Conservation (phyloP, 306 rosid genomes). For the Prunus campanulata region DNA sequence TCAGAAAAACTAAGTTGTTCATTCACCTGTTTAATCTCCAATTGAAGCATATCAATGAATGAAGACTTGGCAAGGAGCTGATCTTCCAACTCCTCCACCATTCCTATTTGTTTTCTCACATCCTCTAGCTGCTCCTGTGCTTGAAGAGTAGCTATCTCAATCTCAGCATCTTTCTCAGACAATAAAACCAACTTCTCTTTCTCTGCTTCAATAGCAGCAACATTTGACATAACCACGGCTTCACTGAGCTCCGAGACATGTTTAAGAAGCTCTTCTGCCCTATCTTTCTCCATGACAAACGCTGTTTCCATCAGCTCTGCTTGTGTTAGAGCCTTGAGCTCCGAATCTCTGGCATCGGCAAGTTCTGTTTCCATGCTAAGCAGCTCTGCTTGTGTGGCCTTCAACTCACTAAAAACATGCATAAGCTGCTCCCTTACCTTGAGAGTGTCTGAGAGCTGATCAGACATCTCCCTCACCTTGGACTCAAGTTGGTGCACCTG, state of each 20-base stretch:
- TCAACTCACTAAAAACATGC: slow-evolving; percentile 42
- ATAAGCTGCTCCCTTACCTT: slow-evolving; percentile 43
- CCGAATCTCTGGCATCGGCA: slow-evolving; percentile 45
- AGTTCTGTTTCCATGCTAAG: slow-evolving; percentile 56
- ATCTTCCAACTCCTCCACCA: slow-evolving; percentile 29
- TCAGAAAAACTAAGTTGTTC: slow-evolving; percentile 18
- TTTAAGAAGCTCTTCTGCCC: slow-evolving; percentile 37
- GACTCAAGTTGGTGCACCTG: slow-evolving; percentile 38
- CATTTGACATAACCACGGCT: slow-evolving; percentile 31
- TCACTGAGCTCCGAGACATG: slow-evolving; percentile 53
- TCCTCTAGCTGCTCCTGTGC: slow-evolving; percentile 38
- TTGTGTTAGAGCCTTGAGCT: slow-evolving; percentile 34
- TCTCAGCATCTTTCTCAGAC: slow-evolving; percentile 44
- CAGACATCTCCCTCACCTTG: slow-evolving; percentile 44
- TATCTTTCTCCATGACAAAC: slow-evolving; percentile 38
- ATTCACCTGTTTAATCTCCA: slow-evolving; percentile 26
- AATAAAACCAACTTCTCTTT: slow-evolving; percentile 40
- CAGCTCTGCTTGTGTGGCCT: slow-evolving; percentile 47
- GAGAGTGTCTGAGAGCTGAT: slow-evolving; percentile 31
- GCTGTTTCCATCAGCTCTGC: slow-evolving; percentile 39
- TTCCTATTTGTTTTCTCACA: slow-evolving; percentile 31
- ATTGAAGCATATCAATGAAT: slow-evolving; percentile 22
- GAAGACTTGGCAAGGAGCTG: slow-evolving; percentile 22
- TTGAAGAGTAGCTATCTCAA: slow-evolving; percentile 35
- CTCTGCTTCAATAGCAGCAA: slow-evolving; percentile 37